Evolutionary conservation across 139 green algal genomes (phyloP).

Genomic region (Mychonastes homosphaera): DNA sequence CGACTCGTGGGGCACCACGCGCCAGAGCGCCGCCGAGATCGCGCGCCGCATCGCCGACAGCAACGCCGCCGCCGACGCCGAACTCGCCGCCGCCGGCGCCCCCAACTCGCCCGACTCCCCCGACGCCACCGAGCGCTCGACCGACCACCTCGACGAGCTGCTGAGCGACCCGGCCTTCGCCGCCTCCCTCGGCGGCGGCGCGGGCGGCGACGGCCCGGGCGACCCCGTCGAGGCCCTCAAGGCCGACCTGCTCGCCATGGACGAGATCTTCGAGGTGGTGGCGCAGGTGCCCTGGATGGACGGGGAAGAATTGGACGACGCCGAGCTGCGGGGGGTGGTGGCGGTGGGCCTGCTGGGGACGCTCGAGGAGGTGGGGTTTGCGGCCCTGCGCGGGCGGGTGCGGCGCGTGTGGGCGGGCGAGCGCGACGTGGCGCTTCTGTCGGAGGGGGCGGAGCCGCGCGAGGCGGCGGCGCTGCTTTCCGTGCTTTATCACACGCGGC

Average conservation of each 20-base stretch:
- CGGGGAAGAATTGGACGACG: slow-evolving; percentile 16
- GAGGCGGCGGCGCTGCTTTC: slow-evolving; percentile 7
- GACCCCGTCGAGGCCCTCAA: not conserved
- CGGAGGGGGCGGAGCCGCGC: not conserved
- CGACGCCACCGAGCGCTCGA: not conserved
- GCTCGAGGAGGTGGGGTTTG: slow-evolving; percentile 21
- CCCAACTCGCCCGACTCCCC: not conserved
- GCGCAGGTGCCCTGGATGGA: slow-evolving; percentile 22
- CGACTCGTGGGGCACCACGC: slow-evolving; percentile 18
- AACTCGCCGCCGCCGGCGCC: not conserved
- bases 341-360: slow-evolving; percentile 16
- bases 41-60: slow-evolving; percentile 15
- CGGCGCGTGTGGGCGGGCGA: slow-evolving; percentile 11
- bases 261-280: slow-evolving; percentile 19
- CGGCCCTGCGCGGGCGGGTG: slow-evolving; percentile 2
- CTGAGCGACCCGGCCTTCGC: not conserved
- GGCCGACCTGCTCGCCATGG: slow-evolving; percentile 14
- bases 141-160: too few relatives aligned
- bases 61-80: slow-evolving; percentile 1
- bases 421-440: slow-evolving; percentile 8
- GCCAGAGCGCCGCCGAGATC: slow-evolving; percentile 14
- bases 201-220: not conserved
- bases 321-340: slow-evolving; percentile 15
- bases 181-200: not conserved
- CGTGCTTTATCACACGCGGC: slow-evolving; percentile 14